Conservation (phyloP, 2,329 filamentous ascomycete genomes). For the Aureobasidium sp. region DNA sequence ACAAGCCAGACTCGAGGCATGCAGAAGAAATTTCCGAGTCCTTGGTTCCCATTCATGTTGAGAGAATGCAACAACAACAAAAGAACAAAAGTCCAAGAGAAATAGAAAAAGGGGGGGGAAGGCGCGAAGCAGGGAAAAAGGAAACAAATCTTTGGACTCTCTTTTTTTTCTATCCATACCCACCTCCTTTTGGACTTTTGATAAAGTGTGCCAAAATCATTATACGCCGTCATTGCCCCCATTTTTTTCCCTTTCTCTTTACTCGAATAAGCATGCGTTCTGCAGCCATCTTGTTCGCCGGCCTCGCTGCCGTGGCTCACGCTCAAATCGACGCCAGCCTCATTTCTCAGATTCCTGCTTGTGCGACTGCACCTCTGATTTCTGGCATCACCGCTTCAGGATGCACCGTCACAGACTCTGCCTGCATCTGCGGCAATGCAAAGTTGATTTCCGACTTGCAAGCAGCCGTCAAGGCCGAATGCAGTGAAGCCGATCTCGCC, state of each 20-base stretch:
- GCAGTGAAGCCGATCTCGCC: neutral
- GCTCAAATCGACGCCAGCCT: neutral
- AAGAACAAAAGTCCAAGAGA: neutral
- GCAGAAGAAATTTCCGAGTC: neutral
- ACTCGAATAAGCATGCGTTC: slow-evolving; percentile 3
- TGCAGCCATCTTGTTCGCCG: neutral
- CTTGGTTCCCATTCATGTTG: too few relatives aligned
- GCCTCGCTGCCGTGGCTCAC: neutral
- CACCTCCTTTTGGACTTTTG: neutral
- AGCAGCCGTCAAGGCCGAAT: neutral
- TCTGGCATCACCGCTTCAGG: neutral
- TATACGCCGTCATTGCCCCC: too few relatives aligned
- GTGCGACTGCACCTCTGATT: neutral
- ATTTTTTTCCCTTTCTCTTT: too few relatives aligned
- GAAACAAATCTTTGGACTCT: neutral
- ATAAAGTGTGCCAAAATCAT: neutral
- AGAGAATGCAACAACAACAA: too few relatives aligned
- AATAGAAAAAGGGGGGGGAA: slow-evolving; percentile 10
- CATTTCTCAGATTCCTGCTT: slow-evolving; percentile 3
- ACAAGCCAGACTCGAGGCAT: slow-evolving; percentile 9
- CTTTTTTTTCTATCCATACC: neutral
- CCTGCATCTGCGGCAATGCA: slow-evolving; percentile 13
- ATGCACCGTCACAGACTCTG: neutral
- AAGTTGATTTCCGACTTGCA: neutral
- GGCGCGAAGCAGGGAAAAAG: neutral